Conservation (phyloP, 208 protist species). For the Trypanosomatidae sp. region DNA sequence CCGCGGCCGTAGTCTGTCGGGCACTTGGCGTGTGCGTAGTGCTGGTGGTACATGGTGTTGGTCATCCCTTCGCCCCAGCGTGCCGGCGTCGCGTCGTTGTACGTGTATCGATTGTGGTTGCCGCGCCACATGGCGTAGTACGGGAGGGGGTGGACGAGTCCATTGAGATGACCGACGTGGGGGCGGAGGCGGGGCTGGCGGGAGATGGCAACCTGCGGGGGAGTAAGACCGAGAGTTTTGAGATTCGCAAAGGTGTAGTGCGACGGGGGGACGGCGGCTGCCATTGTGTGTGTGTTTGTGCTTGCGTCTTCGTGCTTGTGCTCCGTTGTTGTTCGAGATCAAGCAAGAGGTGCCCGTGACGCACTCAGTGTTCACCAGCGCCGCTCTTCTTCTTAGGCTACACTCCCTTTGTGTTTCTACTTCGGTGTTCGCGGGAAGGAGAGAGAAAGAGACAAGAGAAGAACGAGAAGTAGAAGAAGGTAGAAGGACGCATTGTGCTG, state of each 20-base stretch:
- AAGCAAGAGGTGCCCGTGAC: not conserved
- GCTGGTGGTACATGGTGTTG: conserved; percentile 80
- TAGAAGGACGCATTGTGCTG: too few relatives aligned
- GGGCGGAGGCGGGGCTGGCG: conserved; percentile 78
- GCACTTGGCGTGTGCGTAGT: conserved; percentile 91
- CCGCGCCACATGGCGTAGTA: conserved; percentile 92
- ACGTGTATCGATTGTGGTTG: conserved; percentile 86
- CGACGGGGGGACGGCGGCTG: conserved; percentile 36
- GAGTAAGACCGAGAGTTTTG: conserved; percentile 57
- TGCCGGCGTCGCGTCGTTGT: conserved; percentile 78
- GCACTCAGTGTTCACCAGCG: too few relatives aligned
- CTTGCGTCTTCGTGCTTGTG: not conserved
- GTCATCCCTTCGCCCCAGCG: conserved; percentile 86
- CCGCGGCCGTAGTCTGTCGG: conserved; percentile 87
- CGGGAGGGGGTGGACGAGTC: conserved; percentile 85
- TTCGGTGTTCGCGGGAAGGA: too few relatives aligned
- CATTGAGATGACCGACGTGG: conserved; percentile 58
- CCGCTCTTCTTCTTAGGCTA: too few relatives aligned
- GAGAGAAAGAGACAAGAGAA: too few relatives aligned
- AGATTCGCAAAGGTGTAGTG: conserved; percentile 80
- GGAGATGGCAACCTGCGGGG: conserved; percentile 74
- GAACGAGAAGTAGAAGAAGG: too few relatives aligned
- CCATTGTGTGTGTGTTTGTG: not conserved
- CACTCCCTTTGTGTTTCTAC: too few relatives aligned
- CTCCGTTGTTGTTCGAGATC: too few relatives aligned